phyloP scores from a whole-genome alignment of 176 grass and related monocot genomes.

The Paspalum notatum region DNA sequence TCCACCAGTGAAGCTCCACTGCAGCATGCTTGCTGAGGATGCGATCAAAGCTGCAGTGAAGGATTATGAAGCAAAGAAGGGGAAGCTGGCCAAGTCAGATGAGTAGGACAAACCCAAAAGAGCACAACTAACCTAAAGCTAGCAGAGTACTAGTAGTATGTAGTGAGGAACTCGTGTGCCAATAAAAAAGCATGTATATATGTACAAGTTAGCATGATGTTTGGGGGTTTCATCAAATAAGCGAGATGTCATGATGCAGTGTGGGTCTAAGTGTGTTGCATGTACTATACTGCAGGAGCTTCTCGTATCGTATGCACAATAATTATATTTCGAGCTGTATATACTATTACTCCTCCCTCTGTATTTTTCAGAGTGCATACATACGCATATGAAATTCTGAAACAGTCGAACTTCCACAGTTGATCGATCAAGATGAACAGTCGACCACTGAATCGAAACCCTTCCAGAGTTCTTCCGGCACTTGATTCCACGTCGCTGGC shows the following conservation, averaged over 20 bases:
- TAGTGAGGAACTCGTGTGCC: neutral
- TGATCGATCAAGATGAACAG: neutral
- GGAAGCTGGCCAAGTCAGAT: constrained; percentile 25
- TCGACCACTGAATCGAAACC: no score
- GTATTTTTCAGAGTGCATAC: neutral
- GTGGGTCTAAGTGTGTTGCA: neutral
- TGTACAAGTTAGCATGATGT: neutral
- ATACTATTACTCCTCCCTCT: no score
- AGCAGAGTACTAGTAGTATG: neutral
- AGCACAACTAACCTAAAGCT: neutral
- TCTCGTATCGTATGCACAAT: neutral
- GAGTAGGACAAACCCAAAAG: neutral
- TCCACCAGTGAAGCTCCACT: constrained; percentile 93
- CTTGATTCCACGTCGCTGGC: no score
- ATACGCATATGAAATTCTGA: neutral
- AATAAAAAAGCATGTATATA: neutral
- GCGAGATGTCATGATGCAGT: neutral
- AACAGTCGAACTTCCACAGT: no score
- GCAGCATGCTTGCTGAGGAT: constrained; percentile 98
- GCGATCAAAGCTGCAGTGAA: constrained; percentile 90
- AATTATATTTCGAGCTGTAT: no score
- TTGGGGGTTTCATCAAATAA: constrained; percentile 10
- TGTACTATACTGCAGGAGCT: neutral
- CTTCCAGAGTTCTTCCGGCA: no score
- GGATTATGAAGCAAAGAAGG: constrained; percentile 80